Evolutionary conservation across 106 monocot genomes (phyloP), one percentile per base, ranked within the genome.

Genomic region (Platanthera zijinensis): DNA sequence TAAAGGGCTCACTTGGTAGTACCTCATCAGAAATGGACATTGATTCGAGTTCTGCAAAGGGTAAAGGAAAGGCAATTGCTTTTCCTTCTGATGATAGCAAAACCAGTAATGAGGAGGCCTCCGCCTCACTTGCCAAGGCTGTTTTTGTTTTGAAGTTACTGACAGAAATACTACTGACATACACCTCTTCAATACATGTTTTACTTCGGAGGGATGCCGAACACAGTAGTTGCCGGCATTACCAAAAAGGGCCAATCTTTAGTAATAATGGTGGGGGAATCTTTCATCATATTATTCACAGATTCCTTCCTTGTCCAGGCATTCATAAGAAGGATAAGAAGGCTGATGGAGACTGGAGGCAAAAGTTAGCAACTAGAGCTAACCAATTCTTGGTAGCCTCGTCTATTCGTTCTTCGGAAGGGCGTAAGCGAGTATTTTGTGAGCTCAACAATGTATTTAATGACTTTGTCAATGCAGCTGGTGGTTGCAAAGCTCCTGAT

Each of bases 371-470:
- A 56, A 86, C 84, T 14, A 94, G 94, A 57, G 88, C 94, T 71
- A 95, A 90, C 62, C 94, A 99, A 71, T 94, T 99, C 85, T 83
- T 99, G 75, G 99, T 99, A 69, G 94, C 90, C 73, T 85, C 94
- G 72, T 83, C 90, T 59, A 83, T 92, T 81, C 99, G 99, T 81
- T 94, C 99, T 57, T 28, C 88, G 50, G 99, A 99, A 75, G 92
- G 79, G 15, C 80, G 99, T 25, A 92, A 83, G 77, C 94, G 99
- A 85, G 86, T 99, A 5, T 94, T 99, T 57, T 78, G 82, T 83
- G 99, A 99, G 76, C 84, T 90, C 19, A 84, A 79, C 53, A 82
- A 50, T 50, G 75, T 88, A 17, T 87, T 95, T 74, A 71, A 76
- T 75, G 99, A 92, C 19, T 92, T 95, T 81, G 80, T 89, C 50